Evolutionary conservation across 345 rosid genomes (phyloP), one percentile per base, ranked within the genome.

Genomic region (Ceriops decandra): DNA sequence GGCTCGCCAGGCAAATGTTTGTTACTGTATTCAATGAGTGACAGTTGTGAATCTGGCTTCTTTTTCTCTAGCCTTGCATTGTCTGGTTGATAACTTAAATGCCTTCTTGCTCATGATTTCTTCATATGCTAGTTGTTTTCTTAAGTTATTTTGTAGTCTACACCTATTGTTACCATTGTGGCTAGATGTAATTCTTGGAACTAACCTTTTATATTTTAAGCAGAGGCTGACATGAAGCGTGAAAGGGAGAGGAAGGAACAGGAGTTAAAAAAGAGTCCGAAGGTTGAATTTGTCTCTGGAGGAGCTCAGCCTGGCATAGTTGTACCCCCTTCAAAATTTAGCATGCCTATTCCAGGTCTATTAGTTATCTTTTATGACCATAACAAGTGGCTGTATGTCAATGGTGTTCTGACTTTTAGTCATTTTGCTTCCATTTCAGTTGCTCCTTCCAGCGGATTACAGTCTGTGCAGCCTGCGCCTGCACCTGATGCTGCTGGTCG

Each of bases 201-300:
- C 28, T 52, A 24, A 75, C 31, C 64, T 57, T 35, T 22, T 51
- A 28, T 10, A 15, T 72, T 72, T 33, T 67, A 71, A 62, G 67
- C 88, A 95, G 99, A 95, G 79, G 81, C 78, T 72, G 91, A 83
- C 66, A 90, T 87, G 97, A 88, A 82, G 68, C 75, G 81, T 67
- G 98, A 95, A 75, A 85, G 81, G 77, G 99, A 91, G 79, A 88
- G 95, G 79, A 90, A 83, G 84, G 97, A 91, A 58, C 97, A 82
- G 75, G 98, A 91, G 76, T 84, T 80, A 81, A 91, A 88, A 85
- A 90, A 67, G 83, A 90, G 80, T 30, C 97, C 85, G 63, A 91
- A 83, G 86, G 83, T 95, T 66, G 99, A 90, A 11, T 88, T 88
- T 84, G 74, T 86, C 56, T 52, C 92, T 36, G 82, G 71, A 21